Evolutionary conservation across 2,329 filamentous ascomycete species (phyloP).

Genomic region (Monilinia fructigena): DNA sequence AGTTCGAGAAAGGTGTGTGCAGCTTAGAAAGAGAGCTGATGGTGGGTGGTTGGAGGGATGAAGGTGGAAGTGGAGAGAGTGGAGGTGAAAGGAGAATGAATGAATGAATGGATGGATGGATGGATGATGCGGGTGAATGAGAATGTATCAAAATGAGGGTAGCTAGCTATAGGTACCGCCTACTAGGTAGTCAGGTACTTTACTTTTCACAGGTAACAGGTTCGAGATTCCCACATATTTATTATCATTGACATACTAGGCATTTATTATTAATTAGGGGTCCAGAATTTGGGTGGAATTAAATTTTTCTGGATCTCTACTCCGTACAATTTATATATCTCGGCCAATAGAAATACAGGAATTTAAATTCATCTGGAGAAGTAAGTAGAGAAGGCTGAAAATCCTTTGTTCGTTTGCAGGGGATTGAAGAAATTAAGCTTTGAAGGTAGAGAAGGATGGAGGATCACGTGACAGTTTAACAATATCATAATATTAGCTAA

Average conservation of each 20-base stretch:
- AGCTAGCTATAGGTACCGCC: no score
- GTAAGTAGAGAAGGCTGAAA: not conserved
- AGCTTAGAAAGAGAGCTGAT: not conserved
- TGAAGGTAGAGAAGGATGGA: not conserved
- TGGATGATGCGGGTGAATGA: not conserved
- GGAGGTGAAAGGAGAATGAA: not conserved
- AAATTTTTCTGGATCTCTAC: constrained; percentile 15
- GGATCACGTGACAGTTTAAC: not conserved
- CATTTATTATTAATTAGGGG: not conserved
- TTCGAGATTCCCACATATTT: constrained; percentile 17
- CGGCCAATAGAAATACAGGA: not conserved
- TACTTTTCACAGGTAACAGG: constrained; percentile 9
- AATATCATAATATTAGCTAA: not conserved
- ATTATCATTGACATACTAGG: not conserved
- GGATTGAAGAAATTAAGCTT: constrained; percentile 14
- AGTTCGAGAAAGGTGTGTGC: not conserved
- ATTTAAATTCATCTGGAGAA: constrained; percentile 22
- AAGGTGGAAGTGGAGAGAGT: not conserved
- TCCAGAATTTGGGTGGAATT: constrained; percentile 20
- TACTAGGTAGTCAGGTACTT: not conserved
- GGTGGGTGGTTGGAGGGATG: not conserved
- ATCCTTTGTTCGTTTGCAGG: constrained; percentile 20
- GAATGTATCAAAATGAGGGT: not conserved
- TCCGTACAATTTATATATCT: not conserved
- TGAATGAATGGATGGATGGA: not conserved